phyloP scores from a whole-genome alignment of 441 rosid species.

The Eugenia klotzschiana region DNA sequence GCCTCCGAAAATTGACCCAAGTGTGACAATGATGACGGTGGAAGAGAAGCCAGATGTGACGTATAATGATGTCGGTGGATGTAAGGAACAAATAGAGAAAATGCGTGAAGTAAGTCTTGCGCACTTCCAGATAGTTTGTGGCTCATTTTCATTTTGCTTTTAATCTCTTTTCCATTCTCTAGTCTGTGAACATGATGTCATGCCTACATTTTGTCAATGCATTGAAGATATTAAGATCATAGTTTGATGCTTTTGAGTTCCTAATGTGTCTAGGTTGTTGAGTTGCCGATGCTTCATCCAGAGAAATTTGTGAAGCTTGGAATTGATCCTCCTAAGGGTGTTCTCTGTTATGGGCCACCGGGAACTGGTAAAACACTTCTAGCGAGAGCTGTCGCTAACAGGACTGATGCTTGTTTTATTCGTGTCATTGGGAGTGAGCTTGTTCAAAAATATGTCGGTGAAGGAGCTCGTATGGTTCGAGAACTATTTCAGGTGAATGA shows the following conservation, averaged over 20 bases:
- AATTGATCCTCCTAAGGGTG: slow-evolving; percentile 98
- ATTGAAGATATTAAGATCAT: not conserved
- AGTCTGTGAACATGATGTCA: not conserved
- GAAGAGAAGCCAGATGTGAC: slow-evolving; percentile 99
- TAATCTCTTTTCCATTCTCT: not conserved
- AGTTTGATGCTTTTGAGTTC: not conserved
- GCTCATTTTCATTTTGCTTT: not conserved
- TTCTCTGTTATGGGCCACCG: slow-evolving; percentile 95
- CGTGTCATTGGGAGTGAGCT: slow-evolving; percentile 98
- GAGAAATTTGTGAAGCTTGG: slow-evolving; percentile 98
- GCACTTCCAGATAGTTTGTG: not conserved
- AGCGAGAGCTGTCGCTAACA: slow-evolving; percentile 96
- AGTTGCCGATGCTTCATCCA: slow-evolving; percentile 97
- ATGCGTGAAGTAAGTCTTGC: slow-evolving; percentile 67
- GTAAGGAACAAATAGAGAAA: slow-evolving; percentile 93
- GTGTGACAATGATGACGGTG: slow-evolving; percentile 97
- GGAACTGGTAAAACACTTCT: slow-evolving; percentile 92
- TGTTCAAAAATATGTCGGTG: slow-evolving; percentile 96
- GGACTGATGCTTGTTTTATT: slow-evolving; percentile 96
- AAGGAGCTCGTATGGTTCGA: slow-evolving; percentile 97
- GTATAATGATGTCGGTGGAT: slow-evolving; percentile 95
- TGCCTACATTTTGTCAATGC: not conserved
- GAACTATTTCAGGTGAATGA: slow-evolving; percentile 75
- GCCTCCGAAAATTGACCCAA: slow-evolving; percentile 97
- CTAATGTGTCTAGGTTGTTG: slow-evolving; percentile 52